Percentiles rank a stretch among this genome's conserved stretches.
Evolutionary conservation across 169 alveolate species (phyloP).

Genomic region (Theileria parva): DNA sequence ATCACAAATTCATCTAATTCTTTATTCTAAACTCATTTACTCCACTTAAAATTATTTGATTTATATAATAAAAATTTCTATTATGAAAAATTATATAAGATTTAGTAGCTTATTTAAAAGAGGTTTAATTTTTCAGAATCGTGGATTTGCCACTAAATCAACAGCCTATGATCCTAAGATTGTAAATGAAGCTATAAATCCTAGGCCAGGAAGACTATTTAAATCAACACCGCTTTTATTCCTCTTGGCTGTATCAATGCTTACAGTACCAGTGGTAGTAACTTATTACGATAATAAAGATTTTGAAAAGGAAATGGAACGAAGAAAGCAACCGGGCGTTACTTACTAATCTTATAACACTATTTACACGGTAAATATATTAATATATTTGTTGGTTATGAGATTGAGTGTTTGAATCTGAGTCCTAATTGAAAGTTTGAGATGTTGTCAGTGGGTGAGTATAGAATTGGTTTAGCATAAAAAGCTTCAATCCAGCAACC

Average conservation of each 20-base stretch:
- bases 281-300: conserved; percentile 49
- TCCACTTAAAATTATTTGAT: not conserved
- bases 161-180: conserved; percentile 47
- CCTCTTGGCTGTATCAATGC: conserved; percentile 23
- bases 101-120: not conserved
- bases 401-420: not conserved
- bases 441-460: conserved; percentile 49
- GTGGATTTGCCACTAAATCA: conserved; percentile 6
- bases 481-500: conserved; percentile 66
- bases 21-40: not conserved
- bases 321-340: conserved; percentile 30
- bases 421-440: conserved; percentile 52
- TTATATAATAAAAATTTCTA: not conserved
- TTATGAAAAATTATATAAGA: not conserved
- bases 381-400: not conserved
- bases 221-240: conserved; percentile 7
- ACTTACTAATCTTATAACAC: not conserved
- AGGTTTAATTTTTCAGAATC: not conserved
- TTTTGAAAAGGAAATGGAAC: conserved; percentile 48
- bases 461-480: conserved; percentile 52
- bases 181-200: conserved; percentile 48
- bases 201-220: conserved; percentile 36
- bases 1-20: not conserved
- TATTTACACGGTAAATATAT: not conserved
- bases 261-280: conserved; percentile 43